phyloP scores from a whole-genome alignment of 1,284 basidiomycete genomes.

The Xerocomus amazonicus region DNA sequence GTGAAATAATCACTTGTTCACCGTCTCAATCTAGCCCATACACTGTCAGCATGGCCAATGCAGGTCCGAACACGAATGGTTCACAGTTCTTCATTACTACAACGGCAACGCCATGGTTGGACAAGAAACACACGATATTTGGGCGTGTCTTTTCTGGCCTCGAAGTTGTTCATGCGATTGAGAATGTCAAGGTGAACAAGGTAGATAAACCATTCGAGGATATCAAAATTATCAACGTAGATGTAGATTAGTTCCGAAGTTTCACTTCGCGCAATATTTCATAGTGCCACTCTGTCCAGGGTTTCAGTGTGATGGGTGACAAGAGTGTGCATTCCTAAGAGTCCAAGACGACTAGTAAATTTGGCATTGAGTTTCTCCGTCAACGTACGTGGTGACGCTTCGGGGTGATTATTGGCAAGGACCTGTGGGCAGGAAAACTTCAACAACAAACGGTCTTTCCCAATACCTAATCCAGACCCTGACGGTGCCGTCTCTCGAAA shows the following conservation, averaged over 20 bases:
- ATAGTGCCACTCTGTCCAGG: constrained; percentile 41
- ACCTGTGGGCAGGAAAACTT: constrained; percentile 42
- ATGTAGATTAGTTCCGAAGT: constrained; percentile 48
- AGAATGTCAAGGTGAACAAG: constrained; percentile 78
- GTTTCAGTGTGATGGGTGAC: constrained; percentile 33
- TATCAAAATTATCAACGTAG: constrained; percentile 82
- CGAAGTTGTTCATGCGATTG: constrained; percentile 83
- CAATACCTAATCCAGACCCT: neutral
- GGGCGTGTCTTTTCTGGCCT: constrained; percentile 79
- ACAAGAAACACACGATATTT: constrained; percentile 96
- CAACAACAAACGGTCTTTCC: constrained; percentile 30
- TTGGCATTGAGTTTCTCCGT: constrained; percentile 16
- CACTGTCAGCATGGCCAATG: constrained; percentile 99
- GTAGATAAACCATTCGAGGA: constrained; percentile 86
- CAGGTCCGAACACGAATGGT: constrained; percentile 90
- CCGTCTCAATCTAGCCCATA: constrained; percentile 62
- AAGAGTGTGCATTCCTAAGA: constrained; percentile 10
- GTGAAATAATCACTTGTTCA: constrained; percentile 2
- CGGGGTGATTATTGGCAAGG: constrained; percentile 18
- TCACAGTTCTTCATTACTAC: constrained; percentile 99
- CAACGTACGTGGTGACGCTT: constrained; percentile 23
- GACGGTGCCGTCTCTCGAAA: constrained; percentile 10
- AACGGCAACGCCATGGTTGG: constrained; percentile 91
- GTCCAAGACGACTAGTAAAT: constrained; percentile 22
- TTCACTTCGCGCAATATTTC: constrained; percentile 10